Conservation (phyloP, 208 protist species). For the Borovskyia barvae region DNA sequence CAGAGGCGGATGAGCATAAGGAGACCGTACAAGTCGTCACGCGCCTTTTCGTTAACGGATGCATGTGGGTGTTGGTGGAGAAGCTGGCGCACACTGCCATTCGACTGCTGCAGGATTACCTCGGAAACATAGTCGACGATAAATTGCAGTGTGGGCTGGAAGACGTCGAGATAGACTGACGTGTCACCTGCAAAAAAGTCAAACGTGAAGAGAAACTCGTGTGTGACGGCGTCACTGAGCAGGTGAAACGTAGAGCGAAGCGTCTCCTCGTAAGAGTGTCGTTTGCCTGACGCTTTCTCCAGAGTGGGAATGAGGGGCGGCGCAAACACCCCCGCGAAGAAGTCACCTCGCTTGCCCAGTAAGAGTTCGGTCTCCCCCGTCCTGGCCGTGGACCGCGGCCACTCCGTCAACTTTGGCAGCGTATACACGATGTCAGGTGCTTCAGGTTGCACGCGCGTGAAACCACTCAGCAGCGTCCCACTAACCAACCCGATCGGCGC, state of each 20-base stretch:
- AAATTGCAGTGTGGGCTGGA: slow-evolving; percentile 75
- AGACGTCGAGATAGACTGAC: slow-evolving; percentile 75
- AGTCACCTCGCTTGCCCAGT: slow-evolving; percentile 53
- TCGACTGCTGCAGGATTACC: slow-evolving; percentile 50
- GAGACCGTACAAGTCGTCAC: slow-evolving; percentile 74
- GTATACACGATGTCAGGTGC: slow-evolving; percentile 32
- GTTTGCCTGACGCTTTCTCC: slow-evolving; percentile 43
- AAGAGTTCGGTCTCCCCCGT: slow-evolving; percentile 20
- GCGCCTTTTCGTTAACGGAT: slow-evolving; percentile 45
- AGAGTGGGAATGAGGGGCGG: slow-evolving; percentile 74
- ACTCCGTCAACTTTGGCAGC: slow-evolving; percentile 52
- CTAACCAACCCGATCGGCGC: slow-evolving; percentile 8
- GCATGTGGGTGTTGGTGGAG: slow-evolving; percentile 46
- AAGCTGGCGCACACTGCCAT: slow-evolving; percentile 31
- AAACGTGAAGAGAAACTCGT: slow-evolving; percentile 89
- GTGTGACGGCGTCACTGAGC: slow-evolving; percentile 76
- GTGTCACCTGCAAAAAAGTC: slow-evolving; percentile 81
- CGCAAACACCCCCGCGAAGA: slow-evolving; percentile 47
- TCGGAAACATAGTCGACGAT: slow-evolving; percentile 82
- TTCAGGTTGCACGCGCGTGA: slow-evolving; percentile 13
- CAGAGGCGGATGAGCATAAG: slow-evolving; percentile 75
- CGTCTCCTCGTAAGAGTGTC: slow-evolving; percentile 83
- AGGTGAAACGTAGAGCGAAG: slow-evolving; percentile 72
- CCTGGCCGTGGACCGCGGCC: slow-evolving; percentile 5
- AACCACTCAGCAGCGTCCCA: slow-evolving; percentile 12